These are phyloP conservation scores for Polyporus tsugae DNA, from an alignment of 1,284 basidiomycete species.

Conservation along the genomic window DNA sequence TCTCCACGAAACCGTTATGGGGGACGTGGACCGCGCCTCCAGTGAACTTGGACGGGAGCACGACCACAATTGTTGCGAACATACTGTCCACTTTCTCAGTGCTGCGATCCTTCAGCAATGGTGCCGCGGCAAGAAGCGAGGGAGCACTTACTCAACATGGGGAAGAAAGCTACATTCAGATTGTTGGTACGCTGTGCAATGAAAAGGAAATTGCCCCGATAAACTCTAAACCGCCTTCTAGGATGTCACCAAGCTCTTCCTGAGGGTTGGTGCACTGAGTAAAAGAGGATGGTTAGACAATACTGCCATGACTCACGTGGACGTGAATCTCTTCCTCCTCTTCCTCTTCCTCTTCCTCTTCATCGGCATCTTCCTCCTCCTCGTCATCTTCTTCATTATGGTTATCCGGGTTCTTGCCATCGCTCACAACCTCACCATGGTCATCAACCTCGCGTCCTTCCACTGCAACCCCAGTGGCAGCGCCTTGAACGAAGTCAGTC, in stretches of 20 bases:
- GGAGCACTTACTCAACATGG: slow-evolving; percentile 27
- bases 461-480: not conserved
- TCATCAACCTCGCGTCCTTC: not conserved
- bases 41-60: slow-evolving; percentile 52
- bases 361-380: not conserved
- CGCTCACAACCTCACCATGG: not conserved
- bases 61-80: slow-evolving; percentile 55
- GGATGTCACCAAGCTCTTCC: not conserved
- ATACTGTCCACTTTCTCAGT: slow-evolving; percentile 51
- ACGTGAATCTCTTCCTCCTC: not conserved
- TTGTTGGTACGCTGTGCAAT: not conserved
- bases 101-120: slow-evolving; percentile 31
- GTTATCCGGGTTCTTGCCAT: no score
- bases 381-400: not conserved
- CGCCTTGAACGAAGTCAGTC: not conserved
- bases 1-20: slow-evolving; percentile 42
- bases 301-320: not conserved
- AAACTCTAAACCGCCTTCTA: slow-evolving; percentile 26
- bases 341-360: not conserved
- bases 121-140: no score
- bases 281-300: not conserved
- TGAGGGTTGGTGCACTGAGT: not conserved
- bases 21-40: slow-evolving; percentile 52
- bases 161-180: slow-evolving; percentile 25
- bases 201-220: slow-evolving; percentile 32